A percentile compares a stretch with the other conserved stretches of the same genome.
Conservation (phyloP, 768 basidiomycete species). For the Vararia minispora region DNA sequence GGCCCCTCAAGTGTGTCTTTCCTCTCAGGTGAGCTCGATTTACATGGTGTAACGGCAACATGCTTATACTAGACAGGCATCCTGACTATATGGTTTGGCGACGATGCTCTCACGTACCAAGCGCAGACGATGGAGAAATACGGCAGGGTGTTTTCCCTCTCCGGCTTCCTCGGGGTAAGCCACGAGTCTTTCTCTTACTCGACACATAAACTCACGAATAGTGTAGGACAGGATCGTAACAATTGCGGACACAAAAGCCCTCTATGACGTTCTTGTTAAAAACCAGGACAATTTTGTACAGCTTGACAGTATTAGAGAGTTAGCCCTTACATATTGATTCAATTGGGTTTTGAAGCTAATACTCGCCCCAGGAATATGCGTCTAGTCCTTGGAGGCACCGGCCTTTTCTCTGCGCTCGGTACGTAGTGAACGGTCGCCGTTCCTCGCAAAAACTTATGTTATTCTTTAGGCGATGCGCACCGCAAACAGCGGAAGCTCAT, state of each 20-base stretch:
- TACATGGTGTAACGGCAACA: neutral
- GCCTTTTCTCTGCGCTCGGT: constrained; percentile 1
- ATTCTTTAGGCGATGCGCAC: neutral
- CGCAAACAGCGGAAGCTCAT: constrained; percentile 6
- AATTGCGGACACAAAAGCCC: constrained; percentile 4
- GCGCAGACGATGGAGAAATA: neutral
- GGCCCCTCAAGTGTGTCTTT: constrained; percentile 1
- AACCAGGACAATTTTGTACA: constrained; percentile 1
- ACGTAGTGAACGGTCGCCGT: neutral
- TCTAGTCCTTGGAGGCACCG: neutral
- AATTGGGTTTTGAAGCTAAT: neutral
- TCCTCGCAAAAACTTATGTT: neutral
- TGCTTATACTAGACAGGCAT: neutral
- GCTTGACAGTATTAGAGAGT: neutral
- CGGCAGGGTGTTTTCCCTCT: neutral
- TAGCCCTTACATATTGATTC: neutral
- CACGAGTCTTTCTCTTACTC: neutral
- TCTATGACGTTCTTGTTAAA: neutral
- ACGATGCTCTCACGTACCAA: neutral
- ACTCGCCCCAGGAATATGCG: neutral
- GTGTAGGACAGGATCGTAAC: constrained; percentile 1
- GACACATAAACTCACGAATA: neutral
- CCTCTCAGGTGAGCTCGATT: neutral
- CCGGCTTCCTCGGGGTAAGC: neutral
- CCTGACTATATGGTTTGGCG: neutral